phyloP scores from a whole-genome alignment of 139 green algal genomes.

The Ettlia oleoabundans region DNA sequence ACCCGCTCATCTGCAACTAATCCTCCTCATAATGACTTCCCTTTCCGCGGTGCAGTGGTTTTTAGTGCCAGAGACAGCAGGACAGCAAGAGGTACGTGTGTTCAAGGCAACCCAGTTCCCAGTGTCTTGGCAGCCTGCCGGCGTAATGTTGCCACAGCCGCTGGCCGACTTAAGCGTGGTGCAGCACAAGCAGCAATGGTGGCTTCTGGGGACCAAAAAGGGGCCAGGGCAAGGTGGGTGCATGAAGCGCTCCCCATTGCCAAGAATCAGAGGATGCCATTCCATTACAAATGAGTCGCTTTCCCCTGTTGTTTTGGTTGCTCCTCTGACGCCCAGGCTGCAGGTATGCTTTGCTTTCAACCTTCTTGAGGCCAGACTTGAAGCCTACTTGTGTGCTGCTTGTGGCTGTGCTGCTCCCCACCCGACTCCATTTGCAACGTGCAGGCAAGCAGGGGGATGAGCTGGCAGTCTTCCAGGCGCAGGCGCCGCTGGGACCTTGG shows the following conservation, averaged over 20 bases:
- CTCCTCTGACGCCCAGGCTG: too few species aligned
- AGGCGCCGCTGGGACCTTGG: conserved; percentile 25
- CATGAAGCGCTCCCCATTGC: too few species aligned
- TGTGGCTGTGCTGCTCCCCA: too few species aligned
- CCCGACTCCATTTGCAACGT: too few species aligned
- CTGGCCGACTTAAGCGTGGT: conserved; percentile 2
- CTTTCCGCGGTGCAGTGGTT: conserved; percentile 6
- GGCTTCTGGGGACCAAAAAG: conserved; percentile 14
- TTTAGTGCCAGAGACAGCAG: conserved; percentile 20
- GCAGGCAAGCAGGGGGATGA: background rate
- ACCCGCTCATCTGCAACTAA: too few species aligned
- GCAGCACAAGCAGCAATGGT: background rate
- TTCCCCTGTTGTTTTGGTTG: too few species aligned
- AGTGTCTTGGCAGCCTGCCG: background rate
- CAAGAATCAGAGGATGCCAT: too few species aligned
- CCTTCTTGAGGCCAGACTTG: too few species aligned
- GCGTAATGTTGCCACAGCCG: background rate
- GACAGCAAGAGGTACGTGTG: background rate
- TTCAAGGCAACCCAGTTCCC: conserved; percentile 26
- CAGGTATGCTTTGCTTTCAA: too few species aligned
- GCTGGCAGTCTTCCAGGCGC: conserved; percentile 6
- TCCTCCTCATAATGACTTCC: too few species aligned
- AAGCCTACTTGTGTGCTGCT: too few species aligned
- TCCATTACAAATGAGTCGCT: too few species aligned
- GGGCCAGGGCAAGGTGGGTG: background rate